Conservation (phyloP, 2,329 filamentous ascomycete genomes). For the Trichoderma hamatum region DNA sequence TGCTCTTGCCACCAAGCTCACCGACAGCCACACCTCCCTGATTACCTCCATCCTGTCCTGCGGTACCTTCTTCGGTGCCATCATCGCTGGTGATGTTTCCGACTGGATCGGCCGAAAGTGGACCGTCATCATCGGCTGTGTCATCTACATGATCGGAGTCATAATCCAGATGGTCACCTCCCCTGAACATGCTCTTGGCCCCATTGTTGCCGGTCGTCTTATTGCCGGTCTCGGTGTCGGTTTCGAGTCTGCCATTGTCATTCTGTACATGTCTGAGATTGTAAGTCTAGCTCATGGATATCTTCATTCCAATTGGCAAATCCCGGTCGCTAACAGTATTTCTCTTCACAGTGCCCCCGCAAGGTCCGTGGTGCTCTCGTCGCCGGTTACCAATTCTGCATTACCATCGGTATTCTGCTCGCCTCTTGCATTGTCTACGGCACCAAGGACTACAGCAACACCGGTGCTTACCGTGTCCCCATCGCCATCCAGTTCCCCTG, state of each 20-base stretch:
- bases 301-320: no score
- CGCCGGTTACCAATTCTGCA: conserved; percentile 82
- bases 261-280: conserved; percentile 87
- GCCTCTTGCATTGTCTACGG: conserved; percentile 75
- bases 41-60: conserved; percentile 77
- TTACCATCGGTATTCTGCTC: conserved; percentile 77
- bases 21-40: conserved; percentile 52
- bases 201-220: conserved; percentile 73
- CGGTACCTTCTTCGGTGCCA: conserved; percentile 76
- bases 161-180: conserved; percentile 65
- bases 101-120: conserved; percentile 74
- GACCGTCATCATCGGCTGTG: conserved; percentile 72
- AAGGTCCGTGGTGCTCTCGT: conserved; percentile 78
- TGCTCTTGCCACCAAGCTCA: conserved; percentile 39
- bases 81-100: conserved; percentile 76
- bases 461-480: conserved; percentile 76
- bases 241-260: conserved; percentile 78
- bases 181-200: conserved; percentile 53
- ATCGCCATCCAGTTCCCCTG: conserved; percentile 80
- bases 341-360: conserved; percentile 52
- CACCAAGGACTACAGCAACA: conserved; percentile 63
- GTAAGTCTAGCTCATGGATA: conserved; percentile 42
- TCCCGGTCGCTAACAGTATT: not conserved
- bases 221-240: conserved; percentile 78
- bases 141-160: conserved; percentile 70